A percentile compares a stretch with the other conserved stretches of the same genome.
Evolutionary conservation across 2,329 filamentous ascomycete genomes (phyloP).

Genomic region (Exophiala oligosperma): DNA sequence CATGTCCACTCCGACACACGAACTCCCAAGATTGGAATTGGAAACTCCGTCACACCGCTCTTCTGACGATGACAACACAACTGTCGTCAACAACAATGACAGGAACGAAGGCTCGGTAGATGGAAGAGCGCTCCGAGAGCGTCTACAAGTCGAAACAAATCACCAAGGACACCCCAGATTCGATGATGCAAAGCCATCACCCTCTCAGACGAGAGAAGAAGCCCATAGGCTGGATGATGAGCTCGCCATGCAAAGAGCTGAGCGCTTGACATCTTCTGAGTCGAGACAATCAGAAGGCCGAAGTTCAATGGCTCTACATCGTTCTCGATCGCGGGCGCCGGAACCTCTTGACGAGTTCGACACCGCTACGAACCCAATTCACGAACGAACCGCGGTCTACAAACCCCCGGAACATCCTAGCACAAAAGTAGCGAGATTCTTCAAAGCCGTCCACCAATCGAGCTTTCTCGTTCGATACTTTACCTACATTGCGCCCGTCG

Average conservation of each 20-base stretch:
- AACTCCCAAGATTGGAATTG: too few relatives aligned
- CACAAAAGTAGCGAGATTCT: constrained; percentile 62
- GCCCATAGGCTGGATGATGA: constrained; percentile 65
- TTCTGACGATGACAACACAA: too few relatives aligned
- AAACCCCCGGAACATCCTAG: constrained; percentile 63
- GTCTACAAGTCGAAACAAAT: constrained; percentile 51
- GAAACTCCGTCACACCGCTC: too few relatives aligned
- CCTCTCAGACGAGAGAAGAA: constrained; percentile 60
- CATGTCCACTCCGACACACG: too few relatives aligned
- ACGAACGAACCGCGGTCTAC: constrained; percentile 66
- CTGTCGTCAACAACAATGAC: too few relatives aligned
- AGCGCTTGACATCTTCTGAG: constrained; percentile 56
- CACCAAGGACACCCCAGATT: constrained; percentile 36
- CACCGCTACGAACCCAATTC: constrained; percentile 65
- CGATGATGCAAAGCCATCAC: constrained; percentile 44
- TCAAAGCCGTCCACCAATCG: constrained; percentile 65
- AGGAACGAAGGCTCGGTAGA: background rate
- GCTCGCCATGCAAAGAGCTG: constrained; percentile 63
- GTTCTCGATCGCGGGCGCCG: constrained; percentile 53
- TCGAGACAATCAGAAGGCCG: constrained; percentile 27
- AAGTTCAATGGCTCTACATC: constrained; percentile 47
- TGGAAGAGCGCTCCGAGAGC: constrained; percentile 18
- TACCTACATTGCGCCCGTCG: constrained; percentile 68
- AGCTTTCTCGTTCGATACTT: constrained; percentile 69
- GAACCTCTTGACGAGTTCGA: constrained; percentile 68